phyloP scores from a whole-genome alignment of 345 rosid genomes.

The Aegle marmelos region DNA sequence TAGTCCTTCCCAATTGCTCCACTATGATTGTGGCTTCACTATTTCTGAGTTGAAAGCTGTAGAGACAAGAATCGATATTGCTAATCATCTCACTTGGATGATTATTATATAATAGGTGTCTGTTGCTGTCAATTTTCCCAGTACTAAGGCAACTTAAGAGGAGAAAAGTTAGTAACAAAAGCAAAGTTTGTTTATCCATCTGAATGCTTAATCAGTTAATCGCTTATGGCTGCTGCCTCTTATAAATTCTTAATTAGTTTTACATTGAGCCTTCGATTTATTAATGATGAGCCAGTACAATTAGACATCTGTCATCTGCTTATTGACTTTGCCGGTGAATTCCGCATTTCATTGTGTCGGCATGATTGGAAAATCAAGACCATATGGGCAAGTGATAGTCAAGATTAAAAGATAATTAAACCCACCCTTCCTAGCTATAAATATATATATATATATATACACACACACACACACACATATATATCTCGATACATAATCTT shows the following conservation, averaged over 20 bases:
- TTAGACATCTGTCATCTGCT: neutral
- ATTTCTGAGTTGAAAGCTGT: neutral
- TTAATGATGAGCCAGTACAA: neutral
- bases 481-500: neutral
- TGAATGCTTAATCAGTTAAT: neutral
- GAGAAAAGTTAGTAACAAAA: neutral
- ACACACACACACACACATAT: no score
- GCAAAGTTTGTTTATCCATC: neutral
- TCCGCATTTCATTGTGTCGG: neutral
- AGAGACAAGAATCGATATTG: neutral
- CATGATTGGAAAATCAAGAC: constrained; percentile 10
- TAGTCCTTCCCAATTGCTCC: neutral
- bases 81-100: neutral
- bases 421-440: neutral
- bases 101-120: neutral
- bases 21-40: neutral
- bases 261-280: neutral
- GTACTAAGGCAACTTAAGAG: neutral
- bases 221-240: neutral
- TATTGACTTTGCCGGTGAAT: constrained; percentile 1
- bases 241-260: neutral
- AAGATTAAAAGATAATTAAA: neutral
- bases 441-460: neutral
- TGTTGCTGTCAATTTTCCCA: neutral
- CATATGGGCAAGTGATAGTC: constrained; percentile 6